Evolutionary conservation across 306 rosid genomes (phyloP).

Genomic region (Betula pendula): DNA sequence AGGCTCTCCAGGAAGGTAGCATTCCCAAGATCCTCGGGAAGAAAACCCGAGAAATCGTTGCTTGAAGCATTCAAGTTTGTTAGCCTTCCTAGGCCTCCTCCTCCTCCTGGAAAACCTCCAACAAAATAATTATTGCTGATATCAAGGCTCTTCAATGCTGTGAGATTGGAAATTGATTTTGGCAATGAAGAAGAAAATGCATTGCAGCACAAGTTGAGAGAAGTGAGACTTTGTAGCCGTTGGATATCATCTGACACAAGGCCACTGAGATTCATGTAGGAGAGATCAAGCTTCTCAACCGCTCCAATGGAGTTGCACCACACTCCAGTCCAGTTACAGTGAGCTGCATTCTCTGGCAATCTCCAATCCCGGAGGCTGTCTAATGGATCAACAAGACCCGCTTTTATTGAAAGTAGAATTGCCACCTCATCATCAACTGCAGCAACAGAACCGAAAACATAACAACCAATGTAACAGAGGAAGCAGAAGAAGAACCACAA

Average conservation of each 20-base stretch:
- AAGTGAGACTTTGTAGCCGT: slow-evolving; percentile 47
- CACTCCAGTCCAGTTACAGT: slow-evolving; percentile 79
- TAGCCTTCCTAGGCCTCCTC: slow-evolving; percentile 63
- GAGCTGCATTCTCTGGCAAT: slow-evolving; percentile 33
- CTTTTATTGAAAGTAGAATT: slow-evolving; percentile 71
- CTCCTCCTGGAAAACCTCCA: slow-evolving; percentile 63
- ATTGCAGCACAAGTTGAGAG: slow-evolving; percentile 77
- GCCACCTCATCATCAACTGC: slow-evolving; percentile 54
- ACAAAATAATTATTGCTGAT: slow-evolving; percentile 77
- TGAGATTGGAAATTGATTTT: slow-evolving; percentile 61
- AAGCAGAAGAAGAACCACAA: slow-evolving; percentile 38
- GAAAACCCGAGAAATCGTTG: slow-evolving; percentile 69
- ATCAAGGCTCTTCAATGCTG: slow-evolving; percentile 60
- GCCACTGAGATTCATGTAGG: slow-evolving; percentile 90
- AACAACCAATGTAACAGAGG: slow-evolving; percentile 46
- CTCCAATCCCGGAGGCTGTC: slow-evolving; percentile 67
- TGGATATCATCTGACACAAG: slow-evolving; percentile 57
- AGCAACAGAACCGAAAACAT: slow-evolving; percentile 27
- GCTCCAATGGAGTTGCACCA: slow-evolving; percentile 62
- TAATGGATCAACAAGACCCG: slow-evolving; percentile 64
- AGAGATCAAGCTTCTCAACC: slow-evolving; percentile 69
- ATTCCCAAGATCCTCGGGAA: slow-evolving; percentile 78
- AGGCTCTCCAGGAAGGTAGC: slow-evolving; percentile 64
- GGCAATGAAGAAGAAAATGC: slow-evolving; percentile 69
- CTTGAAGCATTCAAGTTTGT: slow-evolving; percentile 66